A percentile compares a stretch with the other conserved stretches of the same genome.
These are phyloP conservation scores for Tympanopsis confertula DNA, from an alignment of 2,329 filamentous ascomycete species.

Conservation along the genomic window DNA sequence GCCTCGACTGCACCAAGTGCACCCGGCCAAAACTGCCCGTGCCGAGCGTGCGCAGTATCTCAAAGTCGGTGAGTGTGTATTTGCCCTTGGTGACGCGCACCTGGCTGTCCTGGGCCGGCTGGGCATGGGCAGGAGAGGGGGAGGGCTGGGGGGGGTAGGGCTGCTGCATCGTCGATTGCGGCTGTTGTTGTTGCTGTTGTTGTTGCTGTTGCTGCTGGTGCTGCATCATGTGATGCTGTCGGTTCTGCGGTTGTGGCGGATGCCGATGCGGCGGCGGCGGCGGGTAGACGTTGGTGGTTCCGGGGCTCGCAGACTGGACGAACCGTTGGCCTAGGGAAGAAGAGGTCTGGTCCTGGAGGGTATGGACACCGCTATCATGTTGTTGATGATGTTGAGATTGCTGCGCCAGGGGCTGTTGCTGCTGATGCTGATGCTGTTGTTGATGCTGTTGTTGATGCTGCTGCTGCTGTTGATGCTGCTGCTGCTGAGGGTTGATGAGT, in stretches of 20 bases:
- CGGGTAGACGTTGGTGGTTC: conserved; percentile 9
- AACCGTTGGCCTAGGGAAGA: conserved; percentile 7
- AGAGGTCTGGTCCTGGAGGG: conserved; percentile 12
- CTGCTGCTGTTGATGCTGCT: too few relatives aligned
- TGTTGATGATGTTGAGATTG: conserved; percentile 15
- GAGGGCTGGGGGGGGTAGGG: too few relatives aligned
- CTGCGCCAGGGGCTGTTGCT: conserved; percentile 26
- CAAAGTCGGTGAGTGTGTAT: conserved; percentile 86
- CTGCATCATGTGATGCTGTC: conserved; percentile 4
- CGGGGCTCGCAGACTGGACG: conserved; percentile 11
- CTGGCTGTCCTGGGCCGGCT: conserved; percentile 12
- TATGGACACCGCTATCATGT: conserved; percentile 11
- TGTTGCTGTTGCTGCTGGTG: conserved; percentile 7
- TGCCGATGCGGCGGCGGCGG: conserved; percentile 14
- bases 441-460: too few relatives aligned
- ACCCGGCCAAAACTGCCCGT: conserved; percentile 96
- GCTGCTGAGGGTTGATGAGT: conserved; percentile 59
- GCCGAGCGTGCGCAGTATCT: conserved; percentile 79
- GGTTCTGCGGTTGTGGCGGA: conserved; percentile 6
- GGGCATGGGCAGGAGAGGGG: not conserved
- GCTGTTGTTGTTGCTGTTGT: too few relatives aligned
- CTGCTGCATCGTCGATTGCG: too few relatives aligned
- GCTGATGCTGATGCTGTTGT: too few relatives aligned
- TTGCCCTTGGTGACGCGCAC: conserved; percentile 82
- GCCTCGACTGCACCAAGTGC: conserved; percentile 91